Evolutionary conservation across 768 basidiomycete genomes (phyloP).

Genomic region (Tulasnella calospora): DNA sequence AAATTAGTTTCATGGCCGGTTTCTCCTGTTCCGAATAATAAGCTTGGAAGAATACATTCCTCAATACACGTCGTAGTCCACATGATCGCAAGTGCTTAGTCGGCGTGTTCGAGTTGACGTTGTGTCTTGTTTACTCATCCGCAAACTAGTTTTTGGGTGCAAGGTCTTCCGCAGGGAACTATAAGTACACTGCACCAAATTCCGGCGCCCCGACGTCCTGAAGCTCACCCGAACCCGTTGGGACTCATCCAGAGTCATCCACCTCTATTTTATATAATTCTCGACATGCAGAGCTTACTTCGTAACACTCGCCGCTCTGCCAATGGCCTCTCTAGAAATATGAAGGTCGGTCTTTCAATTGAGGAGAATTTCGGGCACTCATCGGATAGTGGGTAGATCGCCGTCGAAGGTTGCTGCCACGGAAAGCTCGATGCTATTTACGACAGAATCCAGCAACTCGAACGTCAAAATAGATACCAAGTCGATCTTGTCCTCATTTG

Average conservation of each 20-base stretch:
- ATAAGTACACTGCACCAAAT: background rate
- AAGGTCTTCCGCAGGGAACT: no score
- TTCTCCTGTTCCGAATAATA: no score
- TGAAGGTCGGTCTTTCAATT: background rate
- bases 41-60: no score
- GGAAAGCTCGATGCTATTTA: constrained; percentile 90
- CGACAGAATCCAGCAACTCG: constrained; percentile 57
- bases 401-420: constrained; percentile 93
- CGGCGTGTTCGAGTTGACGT: no score
- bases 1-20: no score
- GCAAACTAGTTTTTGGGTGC: no score
- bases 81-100: no score
- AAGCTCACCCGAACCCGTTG: background rate
- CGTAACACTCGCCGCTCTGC: background rate
- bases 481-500: constrained; percentile 87
- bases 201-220: background rate
- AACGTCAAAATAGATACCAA: constrained; percentile 55
- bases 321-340: background rate
- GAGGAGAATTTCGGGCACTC: no score
- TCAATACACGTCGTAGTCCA: no score
- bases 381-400: constrained; percentile 33
- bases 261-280: background rate
- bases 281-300: background rate
- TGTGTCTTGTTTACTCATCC: no score
- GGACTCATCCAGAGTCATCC: background rate